Evolutionary conservation across 805 yeast genomes (phyloP), one percentile per base, ranked within the genome.

Genomic region (Debaryomyces castellii): DNA sequence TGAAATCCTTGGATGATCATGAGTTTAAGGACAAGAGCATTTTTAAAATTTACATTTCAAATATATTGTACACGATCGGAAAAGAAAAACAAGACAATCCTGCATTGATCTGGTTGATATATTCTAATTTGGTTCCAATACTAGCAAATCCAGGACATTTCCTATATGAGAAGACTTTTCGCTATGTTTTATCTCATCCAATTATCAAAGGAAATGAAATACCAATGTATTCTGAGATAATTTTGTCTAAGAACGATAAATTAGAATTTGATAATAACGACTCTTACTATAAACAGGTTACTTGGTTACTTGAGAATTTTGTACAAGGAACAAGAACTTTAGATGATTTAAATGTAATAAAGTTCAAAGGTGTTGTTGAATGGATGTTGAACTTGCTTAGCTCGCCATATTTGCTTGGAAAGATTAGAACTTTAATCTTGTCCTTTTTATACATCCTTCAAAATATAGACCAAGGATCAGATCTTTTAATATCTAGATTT

Each of bases 131-230:
- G 32, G 66, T 81, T 3, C 77, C 80, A 2, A 69, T 88, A 1
- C 60, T 88, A 47, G 61, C 73, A 5, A 81, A 83, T 49, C 96
- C 97, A 0, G 80, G 83, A 0, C 92, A 88, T 50, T 76, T 74
- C 53, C 61, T 92, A 17, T 87, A 85, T 62, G 96, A 90, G 51
- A 80, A 81, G 52, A 80, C 81, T 0, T 80, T 74, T 54, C 77
- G 84, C 47, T 89, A 82, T 76, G 72, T 90, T 9, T 66, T 89
- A 30, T 66, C 79, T 4, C 78, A 80, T 32, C 83, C 88, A 3
- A 60, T 58, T 12, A 57, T 77, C 39, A 66, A 66, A 48, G 43
- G 57, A 5, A 58, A 53, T 43, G 81, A 75, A 21, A 55, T 80
- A 36, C 85, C 85, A 3, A 54, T 80, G 36, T 75, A 64, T 57